Percentiles rank a stretch among this genome's conserved stretches.
Conservation (phyloP, 805 yeast genomes). For the Yarrowia sp. region DNA sequence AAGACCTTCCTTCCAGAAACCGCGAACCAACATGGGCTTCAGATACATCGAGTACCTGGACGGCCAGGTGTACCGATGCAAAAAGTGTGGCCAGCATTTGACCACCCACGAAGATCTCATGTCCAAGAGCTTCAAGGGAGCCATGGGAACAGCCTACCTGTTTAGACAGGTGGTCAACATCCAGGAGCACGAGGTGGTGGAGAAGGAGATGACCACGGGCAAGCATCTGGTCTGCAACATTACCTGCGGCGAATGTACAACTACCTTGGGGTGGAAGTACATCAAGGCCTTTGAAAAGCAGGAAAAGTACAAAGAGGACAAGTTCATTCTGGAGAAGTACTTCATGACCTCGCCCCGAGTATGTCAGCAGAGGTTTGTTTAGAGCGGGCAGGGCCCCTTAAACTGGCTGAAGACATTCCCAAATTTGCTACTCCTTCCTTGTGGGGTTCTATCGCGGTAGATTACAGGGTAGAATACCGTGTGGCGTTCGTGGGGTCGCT, state of each 20-base stretch:
- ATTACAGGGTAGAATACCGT: no score
- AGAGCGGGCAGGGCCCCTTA: neutral
- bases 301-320: constrained; percentile 60
- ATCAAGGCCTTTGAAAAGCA: constrained; percentile 45
- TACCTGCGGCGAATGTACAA: constrained; percentile 52
- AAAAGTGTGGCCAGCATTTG: constrained; percentile 43
- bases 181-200: constrained; percentile 39
- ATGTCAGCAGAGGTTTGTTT: neutral
- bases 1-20: neutral
- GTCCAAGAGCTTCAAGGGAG: constrained; percentile 51
- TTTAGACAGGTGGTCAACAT: constrained; percentile 50
- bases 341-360: neutral
- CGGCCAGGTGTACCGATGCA: constrained; percentile 41
- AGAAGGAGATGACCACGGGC: constrained; percentile 60
- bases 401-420: neutral
- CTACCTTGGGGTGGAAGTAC: constrained; percentile 62
- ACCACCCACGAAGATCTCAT: constrained; percentile 40
- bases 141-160: constrained; percentile 54
- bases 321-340: constrained; percentile 50
- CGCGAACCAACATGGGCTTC: constrained; percentile 43
- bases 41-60: constrained; percentile 44
- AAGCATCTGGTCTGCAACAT: constrained; percentile 55
- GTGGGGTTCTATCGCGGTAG: no score
- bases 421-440: no score
- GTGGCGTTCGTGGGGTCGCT: neutral